A percentile compares a stretch with the other conserved stretches of the same genome.
Conservation (phyloP, 768 basidiomycete genomes). For the Tulasnella sp. region DNA sequence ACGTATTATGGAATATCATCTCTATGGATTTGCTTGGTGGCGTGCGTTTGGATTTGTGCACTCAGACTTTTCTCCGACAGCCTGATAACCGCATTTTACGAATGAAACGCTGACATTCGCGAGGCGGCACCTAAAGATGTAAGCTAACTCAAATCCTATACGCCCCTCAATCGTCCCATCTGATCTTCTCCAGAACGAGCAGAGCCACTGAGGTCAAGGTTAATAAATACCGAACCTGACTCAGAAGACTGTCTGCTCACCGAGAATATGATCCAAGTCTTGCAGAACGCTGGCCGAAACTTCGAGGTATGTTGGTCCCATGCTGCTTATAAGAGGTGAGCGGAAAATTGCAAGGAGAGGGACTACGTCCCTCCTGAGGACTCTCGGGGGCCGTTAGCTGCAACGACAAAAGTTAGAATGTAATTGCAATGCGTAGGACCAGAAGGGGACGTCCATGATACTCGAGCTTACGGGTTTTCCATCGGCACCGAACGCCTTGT, state of each 20-base stretch:
- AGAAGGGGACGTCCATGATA: not conserved
- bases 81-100: too few relatives aligned
- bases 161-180: not conserved
- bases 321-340: not conserved
- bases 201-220: not conserved
- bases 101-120: too few relatives aligned
- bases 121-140: not conserved
- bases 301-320: not conserved
- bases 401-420: too few relatives aligned
- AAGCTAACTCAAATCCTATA: not conserved
- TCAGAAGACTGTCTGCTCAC: too few relatives aligned
- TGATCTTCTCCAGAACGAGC: not conserved
- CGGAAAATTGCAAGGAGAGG: conserved; percentile 19
- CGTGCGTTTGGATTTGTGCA: not conserved
- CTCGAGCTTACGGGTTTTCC: not conserved
- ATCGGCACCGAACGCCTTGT: not conserved
- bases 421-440: not conserved
- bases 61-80: too few relatives aligned
- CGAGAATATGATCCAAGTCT: not conserved
- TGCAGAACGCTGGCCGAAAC: not conserved
- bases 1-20: not conserved
- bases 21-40: not conserved
- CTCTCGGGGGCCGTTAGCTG: conserved; percentile 18
- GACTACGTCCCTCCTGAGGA: not conserved
- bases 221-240: too few relatives aligned